A percentile compares a stretch with the other conserved stretches of the same genome.
Evolutionary conservation across 2,329 filamentous ascomycete genomes (phyloP).

Genomic region (Pseudocercospora cruenta): DNA sequence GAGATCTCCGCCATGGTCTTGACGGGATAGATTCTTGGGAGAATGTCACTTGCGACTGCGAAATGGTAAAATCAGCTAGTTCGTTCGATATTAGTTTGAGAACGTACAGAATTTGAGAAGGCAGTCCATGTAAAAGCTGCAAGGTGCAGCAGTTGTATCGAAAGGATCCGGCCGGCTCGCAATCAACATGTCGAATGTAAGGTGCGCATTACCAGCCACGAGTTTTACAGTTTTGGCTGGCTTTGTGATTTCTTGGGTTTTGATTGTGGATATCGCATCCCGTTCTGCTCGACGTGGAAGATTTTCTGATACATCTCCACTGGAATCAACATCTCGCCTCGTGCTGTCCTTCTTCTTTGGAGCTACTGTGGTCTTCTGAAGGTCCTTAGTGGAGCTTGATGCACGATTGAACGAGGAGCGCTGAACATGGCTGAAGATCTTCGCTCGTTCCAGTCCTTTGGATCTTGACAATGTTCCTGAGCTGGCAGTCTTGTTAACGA

Average conservation of each 20-base stretch:
- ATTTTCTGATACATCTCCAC: no score
- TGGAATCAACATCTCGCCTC: not conserved
- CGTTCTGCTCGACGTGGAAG: no score
- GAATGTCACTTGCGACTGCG: not conserved
- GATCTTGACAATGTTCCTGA: constrained; percentile 1
- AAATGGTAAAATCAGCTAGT: not conserved
- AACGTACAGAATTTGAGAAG: constrained; percentile 6
- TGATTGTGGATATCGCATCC: no score
- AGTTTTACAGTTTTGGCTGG: no score
- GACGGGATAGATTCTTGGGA: constrained; percentile 2
- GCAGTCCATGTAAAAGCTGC: constrained; percentile 5
- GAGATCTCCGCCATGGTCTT: not conserved
- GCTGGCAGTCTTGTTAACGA: constrained; percentile 6
- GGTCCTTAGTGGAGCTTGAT: no score
- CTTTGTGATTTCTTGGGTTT: no score
- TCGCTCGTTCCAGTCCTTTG: not conserved
- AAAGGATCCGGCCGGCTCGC: not conserved
- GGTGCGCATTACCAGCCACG: no score
- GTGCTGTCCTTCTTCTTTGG: no score
- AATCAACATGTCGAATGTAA: not conserved
- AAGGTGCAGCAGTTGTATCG: not conserved
- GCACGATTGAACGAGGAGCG: not conserved
- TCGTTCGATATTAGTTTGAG: not conserved
- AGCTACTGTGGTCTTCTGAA: no score
- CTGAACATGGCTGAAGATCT: constrained; percentile 9